Conservation (phyloP, 2,329 filamentous ascomycete species). For the Orbilia ellipsospora region DNA sequence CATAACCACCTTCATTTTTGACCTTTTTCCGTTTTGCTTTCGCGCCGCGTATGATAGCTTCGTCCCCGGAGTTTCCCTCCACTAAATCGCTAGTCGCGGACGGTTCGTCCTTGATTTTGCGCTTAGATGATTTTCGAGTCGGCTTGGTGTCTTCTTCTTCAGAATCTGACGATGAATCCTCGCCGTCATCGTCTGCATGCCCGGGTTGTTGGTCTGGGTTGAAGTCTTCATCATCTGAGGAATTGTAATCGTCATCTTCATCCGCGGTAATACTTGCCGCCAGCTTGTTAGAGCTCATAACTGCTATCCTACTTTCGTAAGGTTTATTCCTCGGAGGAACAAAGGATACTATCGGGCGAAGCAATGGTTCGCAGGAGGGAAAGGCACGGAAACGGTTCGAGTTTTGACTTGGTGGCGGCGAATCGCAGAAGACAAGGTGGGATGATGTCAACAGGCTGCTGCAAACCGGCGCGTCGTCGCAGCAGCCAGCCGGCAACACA, state of each 20-base stretch:
- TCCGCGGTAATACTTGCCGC: slow-evolving; percentile 61
- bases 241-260: slow-evolving; percentile 71
- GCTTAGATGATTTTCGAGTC: slow-evolving; percentile 58
- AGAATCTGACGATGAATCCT: slow-evolving; percentile 65
- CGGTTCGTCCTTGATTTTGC: slow-evolving; percentile 57
- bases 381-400: too few relatives aligned
- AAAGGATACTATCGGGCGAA: neutral
- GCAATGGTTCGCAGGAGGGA: too few relatives aligned
- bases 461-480: slow-evolving; percentile 14
- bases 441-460: slow-evolving; percentile 43
- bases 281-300: slow-evolving; percentile 63
- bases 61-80: slow-evolving; percentile 54
- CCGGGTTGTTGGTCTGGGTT: slow-evolving; percentile 68
- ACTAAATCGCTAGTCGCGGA: slow-evolving; percentile 60
- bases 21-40: slow-evolving; percentile 59
- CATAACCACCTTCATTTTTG: slow-evolving; percentile 54
- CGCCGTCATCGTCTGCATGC: slow-evolving; percentile 63
- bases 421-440: neutral
- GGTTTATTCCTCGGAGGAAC: too few relatives aligned
- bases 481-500: slow-evolving; percentile 25
- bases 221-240: slow-evolving; percentile 79
- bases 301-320: too few relatives aligned
- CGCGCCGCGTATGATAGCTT: slow-evolving; percentile 56
- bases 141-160: slow-evolving; percentile 60
- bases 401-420: neutral